Conservation (phyloP, 257 asterid genomes). For the Solanum chiquidenum region DNA sequence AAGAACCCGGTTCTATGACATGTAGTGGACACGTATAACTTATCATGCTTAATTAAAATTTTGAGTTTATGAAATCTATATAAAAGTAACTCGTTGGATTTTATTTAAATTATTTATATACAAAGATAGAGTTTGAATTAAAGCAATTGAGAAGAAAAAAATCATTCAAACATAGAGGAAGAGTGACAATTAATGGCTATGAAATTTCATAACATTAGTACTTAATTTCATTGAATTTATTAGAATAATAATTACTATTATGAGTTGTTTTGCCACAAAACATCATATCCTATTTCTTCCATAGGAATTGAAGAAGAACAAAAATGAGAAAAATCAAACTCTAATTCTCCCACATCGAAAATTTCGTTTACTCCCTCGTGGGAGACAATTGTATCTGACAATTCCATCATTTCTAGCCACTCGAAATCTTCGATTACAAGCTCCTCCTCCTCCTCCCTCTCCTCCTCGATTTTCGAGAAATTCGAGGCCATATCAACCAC, state of each 20-base stretch:
- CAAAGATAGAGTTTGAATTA: neutral
- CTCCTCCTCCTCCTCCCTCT: neutral
- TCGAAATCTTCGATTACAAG: neutral
- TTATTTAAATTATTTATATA: neutral
- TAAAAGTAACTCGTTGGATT: neutral
- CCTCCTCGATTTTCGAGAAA: neutral
- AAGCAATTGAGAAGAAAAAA: neutral
- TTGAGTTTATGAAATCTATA: neutral
- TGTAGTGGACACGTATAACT: too few species aligned
- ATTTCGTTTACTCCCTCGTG: neutral
- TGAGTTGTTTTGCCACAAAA: neutral
- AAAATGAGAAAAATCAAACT: neutral
- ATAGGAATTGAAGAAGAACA: neutral
- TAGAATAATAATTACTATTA: neutral
- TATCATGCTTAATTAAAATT: neutral
- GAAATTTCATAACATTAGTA: neutral
- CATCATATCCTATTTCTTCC: constrained; percentile 1
- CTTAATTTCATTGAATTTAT: neutral
- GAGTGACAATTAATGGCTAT: neutral
- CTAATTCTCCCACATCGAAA: neutral
- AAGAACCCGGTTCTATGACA: too few species aligned
- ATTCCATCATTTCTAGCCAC: constrained; percentile 3
- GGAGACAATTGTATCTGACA: neutral
- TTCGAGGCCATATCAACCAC: neutral
- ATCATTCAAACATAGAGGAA: neutral